phyloP scores from a whole-genome alignment of 129 eudicot genomes.

The Chrysanthemum seticuspe region DNA sequence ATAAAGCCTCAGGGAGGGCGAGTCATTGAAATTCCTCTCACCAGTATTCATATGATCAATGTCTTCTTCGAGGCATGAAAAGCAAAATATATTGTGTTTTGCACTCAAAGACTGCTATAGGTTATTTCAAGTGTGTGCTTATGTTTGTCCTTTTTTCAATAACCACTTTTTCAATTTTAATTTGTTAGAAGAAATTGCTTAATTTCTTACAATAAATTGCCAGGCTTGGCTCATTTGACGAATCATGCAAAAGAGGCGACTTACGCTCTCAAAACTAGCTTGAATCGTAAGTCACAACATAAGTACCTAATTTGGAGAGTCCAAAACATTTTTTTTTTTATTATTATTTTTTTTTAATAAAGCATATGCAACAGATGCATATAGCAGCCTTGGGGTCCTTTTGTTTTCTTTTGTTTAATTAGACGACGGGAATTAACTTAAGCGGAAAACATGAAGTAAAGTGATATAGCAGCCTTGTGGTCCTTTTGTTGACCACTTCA shows the following conservation, averaged over 20 bases:
- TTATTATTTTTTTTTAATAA: neutral
- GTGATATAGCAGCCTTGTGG: no score
- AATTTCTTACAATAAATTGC: constrained; percentile 3
- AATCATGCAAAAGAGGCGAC: constrained; percentile 54
- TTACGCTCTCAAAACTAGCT: constrained; percentile 37
- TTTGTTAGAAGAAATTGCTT: no score
- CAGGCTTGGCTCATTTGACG: constrained; percentile 87
- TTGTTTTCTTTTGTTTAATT: no score
- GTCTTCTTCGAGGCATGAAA: constrained; percentile 59
- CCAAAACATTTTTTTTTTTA: constrained; percentile 50
- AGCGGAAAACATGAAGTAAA: no score
- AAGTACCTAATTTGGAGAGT: constrained; percentile 91
- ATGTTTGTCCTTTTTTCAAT: neutral
- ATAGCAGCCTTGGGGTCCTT: no score
- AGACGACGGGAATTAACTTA: no score
- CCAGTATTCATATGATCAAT: constrained; percentile 90
- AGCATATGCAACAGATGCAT: neutral
- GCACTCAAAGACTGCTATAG: constrained; percentile 84
- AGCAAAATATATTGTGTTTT: constrained; percentile 51
- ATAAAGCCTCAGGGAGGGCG: constrained; percentile 99
- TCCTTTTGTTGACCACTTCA: no score
- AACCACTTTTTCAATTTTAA: neutral
- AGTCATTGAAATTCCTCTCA: constrained; percentile 85
- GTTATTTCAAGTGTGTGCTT: constrained; percentile 38
- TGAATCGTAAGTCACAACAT: constrained; percentile 72